These are phyloP conservation scores for Penicillium arizonense DNA, from an alignment of 495 filamentous ascomycete genomes.

Conservation along the genomic window DNA sequence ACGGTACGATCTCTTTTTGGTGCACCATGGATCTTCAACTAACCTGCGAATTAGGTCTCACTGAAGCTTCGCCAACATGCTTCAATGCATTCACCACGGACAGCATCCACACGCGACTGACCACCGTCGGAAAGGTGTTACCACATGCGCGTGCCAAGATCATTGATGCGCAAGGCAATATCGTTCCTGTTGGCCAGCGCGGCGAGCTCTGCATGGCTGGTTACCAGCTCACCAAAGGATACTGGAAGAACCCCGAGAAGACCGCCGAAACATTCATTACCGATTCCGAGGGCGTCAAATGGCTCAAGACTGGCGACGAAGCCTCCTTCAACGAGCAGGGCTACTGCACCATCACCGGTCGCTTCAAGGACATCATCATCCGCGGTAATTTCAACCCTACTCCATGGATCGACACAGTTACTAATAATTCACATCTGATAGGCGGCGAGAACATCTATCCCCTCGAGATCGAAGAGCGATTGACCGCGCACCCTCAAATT, in stretches of 20 bases:
- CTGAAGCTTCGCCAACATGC: slow-evolving; percentile 67
- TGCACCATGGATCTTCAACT: background rate
- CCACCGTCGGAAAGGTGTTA: slow-evolving; percentile 65
- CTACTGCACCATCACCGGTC: slow-evolving; percentile 62
- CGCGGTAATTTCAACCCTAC: slow-evolving; percentile 42
- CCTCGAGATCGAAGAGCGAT: slow-evolving; percentile 68
- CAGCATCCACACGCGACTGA: slow-evolving; percentile 54
- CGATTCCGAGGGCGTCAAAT: slow-evolving; percentile 58
- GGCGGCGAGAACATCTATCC: slow-evolving; percentile 81
- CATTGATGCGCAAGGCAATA: slow-evolving; percentile 54
- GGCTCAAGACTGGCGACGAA: slow-evolving; percentile 71
- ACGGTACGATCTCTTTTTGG: slow-evolving; percentile 35
- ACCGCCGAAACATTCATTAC: slow-evolving; percentile 59
- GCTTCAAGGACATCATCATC: slow-evolving; percentile 88
- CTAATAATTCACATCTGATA: slow-evolving; percentile 2
- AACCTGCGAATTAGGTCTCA: slow-evolving; percentile 44
- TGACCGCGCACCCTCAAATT: slow-evolving; percentile 56
- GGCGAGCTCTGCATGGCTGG: slow-evolving; percentile 70
- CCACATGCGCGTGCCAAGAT: slow-evolving; percentile 69
- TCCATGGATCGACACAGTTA: background rate
- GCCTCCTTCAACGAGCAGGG: slow-evolving; percentile 63
- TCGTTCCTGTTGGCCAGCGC: slow-evolving; percentile 56
- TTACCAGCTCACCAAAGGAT: slow-evolving; percentile 66
- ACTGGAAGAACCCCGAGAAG: slow-evolving; percentile 70
- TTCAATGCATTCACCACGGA: slow-evolving; percentile 70